Conservation (phyloP, 768 basidiomycete species). For the Kwoniella sp. region DNA sequence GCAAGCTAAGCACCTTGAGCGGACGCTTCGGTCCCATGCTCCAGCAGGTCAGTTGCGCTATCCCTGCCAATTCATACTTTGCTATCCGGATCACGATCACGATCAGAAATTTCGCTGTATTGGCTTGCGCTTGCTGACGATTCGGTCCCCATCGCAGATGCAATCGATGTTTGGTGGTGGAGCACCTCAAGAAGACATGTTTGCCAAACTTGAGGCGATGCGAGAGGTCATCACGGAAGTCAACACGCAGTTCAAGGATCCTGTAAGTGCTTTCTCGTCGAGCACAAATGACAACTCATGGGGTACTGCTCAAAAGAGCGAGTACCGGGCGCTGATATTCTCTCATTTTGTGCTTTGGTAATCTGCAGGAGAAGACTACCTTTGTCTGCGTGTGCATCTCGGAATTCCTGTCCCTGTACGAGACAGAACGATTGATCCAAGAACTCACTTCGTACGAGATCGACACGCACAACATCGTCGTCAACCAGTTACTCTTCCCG, state of each 20-base stretch:
- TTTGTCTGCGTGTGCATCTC: conserved; percentile 99
- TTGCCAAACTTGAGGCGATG: conserved; percentile 96
- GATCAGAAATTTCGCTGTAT: no score
- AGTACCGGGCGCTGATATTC: no score
- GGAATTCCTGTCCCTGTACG: conserved; percentile 95
- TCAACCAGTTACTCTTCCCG: conserved; percentile 95
- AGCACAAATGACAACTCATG: no score
- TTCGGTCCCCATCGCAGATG: no score
- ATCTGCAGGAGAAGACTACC: conserved; percentile 86
- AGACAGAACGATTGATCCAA: conserved; percentile 97
- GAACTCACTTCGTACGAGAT: conserved; percentile 76
- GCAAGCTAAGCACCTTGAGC: conserved; percentile 89
- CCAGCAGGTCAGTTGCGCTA: conserved; percentile 70
- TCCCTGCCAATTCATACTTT: not conserved
- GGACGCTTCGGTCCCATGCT: conserved; percentile 98
- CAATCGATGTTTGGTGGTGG: conserved; percentile 94
- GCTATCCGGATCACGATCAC: not conserved
- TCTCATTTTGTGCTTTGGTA: not conserved
- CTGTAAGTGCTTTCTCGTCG: conserved; percentile 63
- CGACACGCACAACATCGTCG: conserved; percentile 97
- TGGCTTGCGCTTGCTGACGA: no score
- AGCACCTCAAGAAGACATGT: conserved; percentile 95
- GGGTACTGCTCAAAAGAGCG: no score
- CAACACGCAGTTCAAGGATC: conserved; percentile 98
- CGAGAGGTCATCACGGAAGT: conserved; percentile 95